Conservation (phyloP, 805 yeast species). For the Wickerhamomyces sydowiorum region DNA sequence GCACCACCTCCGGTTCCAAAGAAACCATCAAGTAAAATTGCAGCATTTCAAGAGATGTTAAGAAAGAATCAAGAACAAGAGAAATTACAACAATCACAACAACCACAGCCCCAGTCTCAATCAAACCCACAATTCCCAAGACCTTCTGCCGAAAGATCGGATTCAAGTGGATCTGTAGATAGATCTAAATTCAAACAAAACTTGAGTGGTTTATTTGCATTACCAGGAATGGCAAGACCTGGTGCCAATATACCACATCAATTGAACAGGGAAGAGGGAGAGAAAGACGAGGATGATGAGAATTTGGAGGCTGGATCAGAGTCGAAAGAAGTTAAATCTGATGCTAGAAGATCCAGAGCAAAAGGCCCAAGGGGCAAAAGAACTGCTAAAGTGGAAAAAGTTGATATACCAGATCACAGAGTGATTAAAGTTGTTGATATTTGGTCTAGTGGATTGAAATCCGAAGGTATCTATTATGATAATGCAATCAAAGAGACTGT, state of each 20-base stretch:
- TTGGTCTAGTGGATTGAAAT: conserved; percentile 13
- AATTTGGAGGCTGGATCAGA: conserved; percentile 2
- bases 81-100: conserved; percentile 19
- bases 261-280: conserved; percentile 2
- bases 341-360: conserved; percentile 46
- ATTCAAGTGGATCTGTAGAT: not conserved
- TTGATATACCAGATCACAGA: conserved; percentile 19
- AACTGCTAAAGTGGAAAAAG: conserved; percentile 43
- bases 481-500: not conserved
- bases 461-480: not conserved
- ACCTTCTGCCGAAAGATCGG: conserved; percentile 25
- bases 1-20: conserved; percentile 69
- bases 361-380: conserved; percentile 73
- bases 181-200: conserved; percentile 49
- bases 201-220: conserved; percentile 54
- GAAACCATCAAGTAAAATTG: conserved; percentile 72
- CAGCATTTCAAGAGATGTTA: conserved; percentile 77
- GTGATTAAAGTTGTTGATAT: conserved; percentile 12
- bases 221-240: conserved; percentile 42
- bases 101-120: conserved; percentile 27
- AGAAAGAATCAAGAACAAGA: conserved; percentile 52
- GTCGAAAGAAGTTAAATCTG: conserved; percentile 16
- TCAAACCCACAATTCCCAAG: conserved; percentile 5
- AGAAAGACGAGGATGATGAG: conserved; percentile 1
- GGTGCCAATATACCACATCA: conserved; percentile 23